Conservation (phyloP, 1,284 basidiomycete species). For the Heterobasidion irregulare region DNA sequence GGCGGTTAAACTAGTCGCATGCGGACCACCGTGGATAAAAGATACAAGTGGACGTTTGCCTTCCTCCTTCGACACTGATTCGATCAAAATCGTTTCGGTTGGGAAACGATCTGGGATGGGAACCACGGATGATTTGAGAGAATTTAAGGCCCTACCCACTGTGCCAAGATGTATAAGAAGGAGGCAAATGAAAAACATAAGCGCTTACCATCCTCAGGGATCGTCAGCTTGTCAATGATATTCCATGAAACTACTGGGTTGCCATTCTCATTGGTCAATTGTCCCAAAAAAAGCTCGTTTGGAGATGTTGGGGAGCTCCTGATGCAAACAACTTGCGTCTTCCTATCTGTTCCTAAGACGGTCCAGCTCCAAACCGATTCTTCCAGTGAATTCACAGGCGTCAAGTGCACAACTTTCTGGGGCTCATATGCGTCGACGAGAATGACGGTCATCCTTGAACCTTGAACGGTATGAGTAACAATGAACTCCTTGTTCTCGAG, state of each 20-base stretch:
- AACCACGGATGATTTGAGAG: constrained; percentile 32
- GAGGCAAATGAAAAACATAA: neutral
- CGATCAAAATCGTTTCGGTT: constrained; percentile 46
- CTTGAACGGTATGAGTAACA: constrained; percentile 41
- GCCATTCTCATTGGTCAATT: constrained; percentile 17
- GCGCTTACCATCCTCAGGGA: constrained; percentile 32
- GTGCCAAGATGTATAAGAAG: neutral
- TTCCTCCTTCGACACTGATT: constrained; percentile 7
- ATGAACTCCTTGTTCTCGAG: constrained; percentile 22
- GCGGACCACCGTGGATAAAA: constrained; percentile 67
- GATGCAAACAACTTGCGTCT: constrained; percentile 33
- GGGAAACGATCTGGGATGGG: constrained; percentile 38
- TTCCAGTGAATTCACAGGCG: constrained; percentile 30
- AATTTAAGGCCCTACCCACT: constrained; percentile 35
- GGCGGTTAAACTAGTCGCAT: constrained; percentile 36
- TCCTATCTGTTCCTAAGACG: constrained; percentile 45
- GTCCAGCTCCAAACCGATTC: constrained; percentile 38
- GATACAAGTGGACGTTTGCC: constrained; percentile 24
- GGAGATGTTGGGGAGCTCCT: constrained; percentile 43
- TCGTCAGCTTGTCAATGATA: constrained; percentile 30
- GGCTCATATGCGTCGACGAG: constrained; percentile 23
- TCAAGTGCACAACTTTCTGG: constrained; percentile 24
- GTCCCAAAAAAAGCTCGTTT: constrained; percentile 43
- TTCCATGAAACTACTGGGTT: constrained; percentile 28
- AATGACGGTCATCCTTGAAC: constrained; percentile 41